phyloP scores from a whole-genome alignment of 108 stramenopile species.

The Nitzschia inconspicua region DNA sequence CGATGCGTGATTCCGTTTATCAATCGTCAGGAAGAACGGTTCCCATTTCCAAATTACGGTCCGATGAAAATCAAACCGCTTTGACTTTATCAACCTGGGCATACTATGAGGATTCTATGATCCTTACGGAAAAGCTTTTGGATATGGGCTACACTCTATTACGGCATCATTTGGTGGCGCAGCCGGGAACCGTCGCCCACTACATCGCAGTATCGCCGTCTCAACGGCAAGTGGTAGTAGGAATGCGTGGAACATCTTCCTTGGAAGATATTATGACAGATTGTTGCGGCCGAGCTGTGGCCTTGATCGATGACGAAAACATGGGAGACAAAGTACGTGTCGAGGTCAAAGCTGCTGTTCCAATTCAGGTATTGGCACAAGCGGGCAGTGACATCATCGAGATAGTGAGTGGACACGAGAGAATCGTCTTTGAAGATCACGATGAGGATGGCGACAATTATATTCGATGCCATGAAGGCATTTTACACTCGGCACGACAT shows the following conservation, averaged over 20 bases:
- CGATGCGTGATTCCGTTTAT: constrained; percentile 13
- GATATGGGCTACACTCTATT: constrained; percentile 14
- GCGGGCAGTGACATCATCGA: constrained; percentile 3
- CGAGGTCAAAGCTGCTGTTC: constrained; percentile 20
- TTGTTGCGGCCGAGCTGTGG: constrained; percentile 53
- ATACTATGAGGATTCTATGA: constrained; percentile 43
- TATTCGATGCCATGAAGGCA: constrained; percentile 44
- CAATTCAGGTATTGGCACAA: constrained; percentile 2
- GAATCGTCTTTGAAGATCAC: constrained; percentile 24
- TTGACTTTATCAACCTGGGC: constrained; percentile 53
- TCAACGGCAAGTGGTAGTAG: constrained; percentile 39
- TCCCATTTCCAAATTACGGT: constrained; percentile 1
- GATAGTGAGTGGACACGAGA: constrained; percentile 33
- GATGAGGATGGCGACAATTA: constrained; percentile 28
- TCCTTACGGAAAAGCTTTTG: constrained; percentile 12
- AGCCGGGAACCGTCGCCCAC: constrained; percentile 63
- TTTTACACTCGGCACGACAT: constrained; percentile 31
- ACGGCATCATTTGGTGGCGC: constrained; percentile 27
- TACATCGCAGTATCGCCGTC: constrained; percentile 51
- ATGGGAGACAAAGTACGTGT: constrained; percentile 15
- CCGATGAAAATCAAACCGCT: constrained; percentile 9
- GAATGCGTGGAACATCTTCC: constrained; percentile 68
- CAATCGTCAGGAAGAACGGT: constrained; percentile 12
- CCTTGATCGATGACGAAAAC: constrained; percentile 11
- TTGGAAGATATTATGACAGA: constrained; percentile 75